These are phyloP conservation scores for Fusarium cicatricum DNA, from an alignment of 2,329 filamentous ascomycete genomes.

Conservation along the genomic window DNA sequence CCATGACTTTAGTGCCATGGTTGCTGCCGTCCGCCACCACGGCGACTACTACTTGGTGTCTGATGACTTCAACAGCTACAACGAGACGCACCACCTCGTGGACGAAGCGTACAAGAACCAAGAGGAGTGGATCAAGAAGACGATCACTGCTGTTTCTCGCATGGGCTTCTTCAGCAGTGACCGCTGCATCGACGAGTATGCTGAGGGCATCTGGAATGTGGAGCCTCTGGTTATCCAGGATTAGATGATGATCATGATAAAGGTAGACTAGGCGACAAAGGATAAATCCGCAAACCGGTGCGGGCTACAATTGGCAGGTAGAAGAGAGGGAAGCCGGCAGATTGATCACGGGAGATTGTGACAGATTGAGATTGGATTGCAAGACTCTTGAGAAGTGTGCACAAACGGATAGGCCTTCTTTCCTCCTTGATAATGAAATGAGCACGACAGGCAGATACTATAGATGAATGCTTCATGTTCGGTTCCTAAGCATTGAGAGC, in stretches of 20 bases:
- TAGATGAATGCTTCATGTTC: no score
- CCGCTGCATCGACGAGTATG: constrained; percentile 96
- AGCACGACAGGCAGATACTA: constrained; percentile 10
- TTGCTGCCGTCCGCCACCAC: constrained; percentile 87
- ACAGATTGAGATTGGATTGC: background rate
- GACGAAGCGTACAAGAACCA: constrained; percentile 93
- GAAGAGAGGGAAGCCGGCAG: constrained; percentile 17
- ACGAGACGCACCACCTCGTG: constrained; percentile 88
- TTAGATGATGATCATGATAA: constrained; percentile 29
- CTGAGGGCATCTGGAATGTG: constrained; percentile 96
- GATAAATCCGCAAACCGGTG: constrained; percentile 23
- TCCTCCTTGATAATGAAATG: constrained; percentile 25
- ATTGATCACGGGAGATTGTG: constrained; percentile 19
- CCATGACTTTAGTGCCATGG: constrained; percentile 80
- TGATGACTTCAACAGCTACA: constrained; percentile 95
- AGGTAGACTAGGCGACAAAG: constrained; percentile 12
- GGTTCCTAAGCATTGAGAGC: background rate
- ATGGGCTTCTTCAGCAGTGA: constrained; percentile 99
- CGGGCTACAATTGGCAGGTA: constrained; percentile 4
- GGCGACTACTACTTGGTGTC: constrained; percentile 98
- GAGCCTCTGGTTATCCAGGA: constrained; percentile 73
- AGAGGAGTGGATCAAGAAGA: constrained; percentile 91
- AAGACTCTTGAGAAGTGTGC: constrained; percentile 18
- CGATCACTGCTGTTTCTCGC: constrained; percentile 83
- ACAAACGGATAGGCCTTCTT: constrained; percentile 8